These are phyloP conservation scores for Pisolithus orientalis DNA, from an alignment of 768 basidiomycete species.

Conservation along the genomic window DNA sequence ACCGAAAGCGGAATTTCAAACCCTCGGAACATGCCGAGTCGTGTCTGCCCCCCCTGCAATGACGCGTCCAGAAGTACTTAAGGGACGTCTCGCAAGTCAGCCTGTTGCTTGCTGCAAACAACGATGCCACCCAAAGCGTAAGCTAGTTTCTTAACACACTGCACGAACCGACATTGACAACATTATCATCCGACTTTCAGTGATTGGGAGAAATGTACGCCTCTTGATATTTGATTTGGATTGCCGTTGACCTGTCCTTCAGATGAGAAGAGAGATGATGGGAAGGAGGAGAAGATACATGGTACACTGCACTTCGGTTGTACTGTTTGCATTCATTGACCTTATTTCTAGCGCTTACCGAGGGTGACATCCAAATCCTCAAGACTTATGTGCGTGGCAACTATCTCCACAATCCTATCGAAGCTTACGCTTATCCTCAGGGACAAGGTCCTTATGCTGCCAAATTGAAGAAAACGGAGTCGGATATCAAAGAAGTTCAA, in stretches of 20 bases:
- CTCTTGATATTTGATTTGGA: conserved; percentile 3
- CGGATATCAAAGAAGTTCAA: conserved; percentile 93
- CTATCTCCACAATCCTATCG: not conserved
- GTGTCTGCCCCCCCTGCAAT: conserved; percentile 17
- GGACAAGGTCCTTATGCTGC: conserved; percentile 97
- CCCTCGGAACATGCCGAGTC: conserved; percentile 19
- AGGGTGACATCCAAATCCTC: conserved; percentile 97
- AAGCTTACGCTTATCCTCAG: conserved; percentile 34
- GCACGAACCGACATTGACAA: not conserved
- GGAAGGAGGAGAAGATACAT: conserved; percentile 90
- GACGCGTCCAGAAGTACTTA: conserved; percentile 30
- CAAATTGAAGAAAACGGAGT: conserved; percentile 81
- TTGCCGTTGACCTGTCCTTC: conserved; percentile 7
- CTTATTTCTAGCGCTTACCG: conserved; percentile 69
- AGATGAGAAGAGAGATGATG: conserved; percentile 85
- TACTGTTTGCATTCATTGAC: conserved; percentile 5
- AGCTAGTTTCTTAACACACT: conserved; percentile 31
- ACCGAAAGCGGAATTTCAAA: conserved; percentile 26
- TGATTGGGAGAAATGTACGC: conserved; percentile 97
- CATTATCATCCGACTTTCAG: conserved; percentile 36
- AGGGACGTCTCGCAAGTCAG: conserved; percentile 10
- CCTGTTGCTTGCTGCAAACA: conserved; percentile 19
- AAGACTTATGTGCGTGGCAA: conserved; percentile 81
- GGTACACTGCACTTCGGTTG: conserved; percentile 33
- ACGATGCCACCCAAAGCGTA: conserved; percentile 94